Evolutionary conservation across 495 filamentous ascomycete species (phyloP).

Genomic region (Talaromyces stipitatus): DNA sequence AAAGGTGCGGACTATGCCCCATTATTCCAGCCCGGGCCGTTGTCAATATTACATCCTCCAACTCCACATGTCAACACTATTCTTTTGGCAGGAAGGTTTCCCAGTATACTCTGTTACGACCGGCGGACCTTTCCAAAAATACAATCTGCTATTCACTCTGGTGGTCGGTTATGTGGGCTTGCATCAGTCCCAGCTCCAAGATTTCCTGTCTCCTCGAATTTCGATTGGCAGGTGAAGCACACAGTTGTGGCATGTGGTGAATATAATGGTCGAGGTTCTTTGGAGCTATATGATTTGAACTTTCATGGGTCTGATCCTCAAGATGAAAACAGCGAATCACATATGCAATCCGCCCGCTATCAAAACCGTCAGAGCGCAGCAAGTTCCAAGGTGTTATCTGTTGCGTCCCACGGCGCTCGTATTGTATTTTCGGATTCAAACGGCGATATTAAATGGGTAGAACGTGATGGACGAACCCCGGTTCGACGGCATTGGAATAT

Average conservation of each 20-base stretch:
- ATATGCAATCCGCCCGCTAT: slow-evolving; percentile 17
- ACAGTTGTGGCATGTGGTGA: slow-evolving; percentile 83
- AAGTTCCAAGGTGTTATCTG: slow-evolving; percentile 72
- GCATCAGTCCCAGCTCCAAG: slow-evolving; percentile 61
- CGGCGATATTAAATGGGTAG: slow-evolving; percentile 85
- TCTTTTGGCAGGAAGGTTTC: slow-evolving; percentile 74
- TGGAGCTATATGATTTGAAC: slow-evolving; percentile 74
- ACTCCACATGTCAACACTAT: slow-evolving; percentile 42
- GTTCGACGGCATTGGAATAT: slow-evolving; percentile 64
- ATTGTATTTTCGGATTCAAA: slow-evolving; percentile 80
- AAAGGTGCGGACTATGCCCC: slow-evolving; percentile 53
- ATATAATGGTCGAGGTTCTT: slow-evolving; percentile 85
- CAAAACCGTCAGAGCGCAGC: slow-evolving; percentile 83
- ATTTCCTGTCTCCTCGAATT: slow-evolving; percentile 38
- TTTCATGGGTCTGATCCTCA: slow-evolving; percentile 21
- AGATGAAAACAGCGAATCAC: slow-evolving; percentile 16
- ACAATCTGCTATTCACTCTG: slow-evolving; percentile 70
- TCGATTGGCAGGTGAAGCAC: slow-evolving; percentile 42
- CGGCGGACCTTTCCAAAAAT: slow-evolving; percentile 78
- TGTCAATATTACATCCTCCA: slow-evolving; percentile 73
- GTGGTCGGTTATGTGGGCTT: slow-evolving; percentile 72
- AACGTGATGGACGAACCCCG: slow-evolving; percentile 77
- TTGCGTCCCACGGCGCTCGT: slow-evolving; percentile 75
- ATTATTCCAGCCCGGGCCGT: slow-evolving; percentile 71
- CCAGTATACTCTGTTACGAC: slow-evolving; percentile 84